Evolutionary conservation across 768 basidiomycete species (phyloP), one percentile per base, ranked within the genome.

Genomic region (Coprinopsis strossmayeri): DNA sequence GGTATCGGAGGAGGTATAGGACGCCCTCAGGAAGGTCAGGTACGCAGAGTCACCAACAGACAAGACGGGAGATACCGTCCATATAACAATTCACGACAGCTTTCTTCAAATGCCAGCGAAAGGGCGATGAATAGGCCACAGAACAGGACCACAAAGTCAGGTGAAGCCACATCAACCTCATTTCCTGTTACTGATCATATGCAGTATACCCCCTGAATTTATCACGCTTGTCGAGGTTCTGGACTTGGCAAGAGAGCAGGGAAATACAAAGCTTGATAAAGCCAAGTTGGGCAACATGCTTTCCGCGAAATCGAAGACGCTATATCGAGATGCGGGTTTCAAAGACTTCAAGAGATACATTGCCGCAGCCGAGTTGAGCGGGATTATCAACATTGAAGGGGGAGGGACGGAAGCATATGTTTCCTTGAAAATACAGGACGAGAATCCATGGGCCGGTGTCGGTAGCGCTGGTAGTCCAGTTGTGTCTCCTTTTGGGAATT

Each of bases 381-480:
- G 49, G 11, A 28, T 51, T 18, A 26, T 54, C 35, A 21, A 56
- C 15, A 46, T 54, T 3, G 49, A 46, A 4, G 52, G 50, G 27
- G 37, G 46, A 20, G 48, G 44, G 3, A 35, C 25, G 5, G 30
- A 40, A 23, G 26, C 27, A 15, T 45, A 34, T 20, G 49, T 50
- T 9, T 24, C 15, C 15, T n/a, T 45, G 32, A 35, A 45, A 15
- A 27, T 43, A 23, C 13, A 4, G 24, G 34, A 20, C 27, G 28
- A 46, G 45, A 18, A 38, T 32, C 30, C 30, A 7, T 32, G 30
- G 30, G 30, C 15, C 30, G 30, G 15, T 32, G 15, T 32, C 15
- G n/a, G n/a, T n/a, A n/a, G n/a, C n/a, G n/a, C n/a, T n/a, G n/a
- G n/a, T n/a, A n/a, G n/a, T n/a, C n/a, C n/a, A n/a, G n/a, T n/a